Evolutionary conservation across 345 rosid species (phyloP).

Genomic region (Salix dunnii): DNA sequence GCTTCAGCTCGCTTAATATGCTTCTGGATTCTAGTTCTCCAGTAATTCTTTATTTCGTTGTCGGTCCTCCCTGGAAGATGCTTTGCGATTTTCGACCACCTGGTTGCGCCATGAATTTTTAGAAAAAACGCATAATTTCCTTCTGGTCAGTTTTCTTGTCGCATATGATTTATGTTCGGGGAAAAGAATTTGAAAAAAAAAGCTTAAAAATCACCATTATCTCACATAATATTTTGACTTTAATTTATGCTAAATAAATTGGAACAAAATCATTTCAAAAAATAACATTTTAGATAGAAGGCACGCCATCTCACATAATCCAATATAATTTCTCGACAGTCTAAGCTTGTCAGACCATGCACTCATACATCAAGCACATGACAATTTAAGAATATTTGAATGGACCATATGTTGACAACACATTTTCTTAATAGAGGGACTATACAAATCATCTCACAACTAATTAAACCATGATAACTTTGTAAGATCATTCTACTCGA

Average conservation of each 20-base stretch:
- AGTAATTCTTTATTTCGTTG: slow-evolving; percentile 90
- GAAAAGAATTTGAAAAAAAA: neutral
- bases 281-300: too few relatives aligned
- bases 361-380: neutral
- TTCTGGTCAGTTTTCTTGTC: neutral
- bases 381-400: neutral
- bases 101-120: slow-evolving; percentile 1
- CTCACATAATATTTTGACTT: too few relatives aligned
- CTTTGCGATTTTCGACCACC: slow-evolving; percentile 96
- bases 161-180: neutral
- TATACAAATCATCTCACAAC: neutral
- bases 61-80: slow-evolving; percentile 97
- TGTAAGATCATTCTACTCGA: neutral
- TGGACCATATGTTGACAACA: neutral
- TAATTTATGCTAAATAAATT: too few relatives aligned
- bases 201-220: neutral
- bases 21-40: slow-evolving; percentile 96
- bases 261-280: too few relatives aligned
- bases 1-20: slow-evolving; percentile 62
- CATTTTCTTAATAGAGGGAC: neutral
- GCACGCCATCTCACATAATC: too few relatives aligned
- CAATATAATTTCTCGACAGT: too few relatives aligned
- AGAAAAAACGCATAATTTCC: neutral
- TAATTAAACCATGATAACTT: neutral
- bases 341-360: too few relatives aligned